Base-by-base conservation (phyloP, 1,284 basidiomycete species). In the Cryptococcus sp. region DNA sequence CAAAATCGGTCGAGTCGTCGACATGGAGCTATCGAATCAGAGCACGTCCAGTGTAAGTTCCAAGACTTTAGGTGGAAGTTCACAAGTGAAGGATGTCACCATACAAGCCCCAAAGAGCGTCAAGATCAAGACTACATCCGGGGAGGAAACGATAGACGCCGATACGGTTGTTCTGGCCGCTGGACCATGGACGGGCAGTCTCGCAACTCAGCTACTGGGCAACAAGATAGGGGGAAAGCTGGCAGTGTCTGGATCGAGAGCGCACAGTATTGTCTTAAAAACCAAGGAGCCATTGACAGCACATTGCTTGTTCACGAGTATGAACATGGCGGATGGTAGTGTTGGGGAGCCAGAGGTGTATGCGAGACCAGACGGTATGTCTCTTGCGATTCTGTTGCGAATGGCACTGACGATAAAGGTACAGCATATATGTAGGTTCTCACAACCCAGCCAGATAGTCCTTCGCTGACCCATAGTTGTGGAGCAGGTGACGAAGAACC, bases 111-210 rank as follows among this genome's bases (percentile, higher is more conserved):
- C 11, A 40, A 45, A 80, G 3, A 9, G 10, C 16, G 32, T 34
- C 10, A 34, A 34, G 50, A 51, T 57, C 22, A 56, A 28, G 46
- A 18, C 34, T 16, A 14, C 48, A 7, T 36, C 53, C 21, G 56
- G 57, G 13, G 60, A 60, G 23, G 75, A 79, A 41, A 52, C 75
- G 40, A 53, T 80, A 46, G 68, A 68, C 54, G 67, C 67, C 3
- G 80, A 75, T 63, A 72, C 75, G 19, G 66, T 93, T 47, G 78
- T 94, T 31, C 72, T 96, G 49, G 81, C 85, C 25, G 87, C 87
- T 11, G 91, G 91, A 13, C 88, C 89, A 1, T 97, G 92, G 92
- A 89, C 90, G 0, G 81, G 88, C 0, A 66, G 68, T 42, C 75
- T 85, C 7, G 76, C 81, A 37, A 58, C 66, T 21, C 68, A 77